phyloP scores from a whole-genome alignment of 352 stramenopile genomes.

The Chrysophaeum taylorii region DNA sequence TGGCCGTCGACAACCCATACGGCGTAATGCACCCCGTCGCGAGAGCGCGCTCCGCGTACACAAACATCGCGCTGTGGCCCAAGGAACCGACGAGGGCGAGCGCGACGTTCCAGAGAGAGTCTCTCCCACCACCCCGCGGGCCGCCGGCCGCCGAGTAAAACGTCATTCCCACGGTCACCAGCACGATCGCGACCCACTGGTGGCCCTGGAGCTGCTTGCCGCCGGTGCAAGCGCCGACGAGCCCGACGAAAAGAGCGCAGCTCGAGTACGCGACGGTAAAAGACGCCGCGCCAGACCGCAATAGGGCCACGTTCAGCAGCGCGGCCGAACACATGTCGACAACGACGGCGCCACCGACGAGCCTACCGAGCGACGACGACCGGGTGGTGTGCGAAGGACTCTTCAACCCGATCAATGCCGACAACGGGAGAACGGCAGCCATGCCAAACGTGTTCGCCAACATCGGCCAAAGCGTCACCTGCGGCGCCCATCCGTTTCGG shows the following conservation, averaged over 20 bases:
- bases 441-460: neutral
- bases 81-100: neutral
- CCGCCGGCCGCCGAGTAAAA: neutral
- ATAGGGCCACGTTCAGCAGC: neutral
- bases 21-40: neutral
- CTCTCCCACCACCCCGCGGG: neutral
- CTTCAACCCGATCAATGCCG: neutral
- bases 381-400: neutral
- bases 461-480: neutral
- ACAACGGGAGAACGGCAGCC: neutral
- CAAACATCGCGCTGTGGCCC: conserved; percentile 1
- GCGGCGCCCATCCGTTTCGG: neutral
- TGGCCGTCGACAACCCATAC: neutral
- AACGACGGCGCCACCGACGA: neutral
- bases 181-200: neutral
- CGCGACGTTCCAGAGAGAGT: neutral
- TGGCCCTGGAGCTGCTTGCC: neutral
- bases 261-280: neutral
- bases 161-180: neutral
- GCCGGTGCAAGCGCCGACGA: neutral
- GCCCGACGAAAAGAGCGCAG: neutral
- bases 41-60: neutral
- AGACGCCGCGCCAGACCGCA: neutral
- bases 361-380: neutral
- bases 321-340: neutral